A percentile compares a stretch with the other conserved stretches of the same genome.
Evolutionary conservation across 441 rosid species (phyloP).

Genomic region (Adansonia rubrostipa): DNA sequence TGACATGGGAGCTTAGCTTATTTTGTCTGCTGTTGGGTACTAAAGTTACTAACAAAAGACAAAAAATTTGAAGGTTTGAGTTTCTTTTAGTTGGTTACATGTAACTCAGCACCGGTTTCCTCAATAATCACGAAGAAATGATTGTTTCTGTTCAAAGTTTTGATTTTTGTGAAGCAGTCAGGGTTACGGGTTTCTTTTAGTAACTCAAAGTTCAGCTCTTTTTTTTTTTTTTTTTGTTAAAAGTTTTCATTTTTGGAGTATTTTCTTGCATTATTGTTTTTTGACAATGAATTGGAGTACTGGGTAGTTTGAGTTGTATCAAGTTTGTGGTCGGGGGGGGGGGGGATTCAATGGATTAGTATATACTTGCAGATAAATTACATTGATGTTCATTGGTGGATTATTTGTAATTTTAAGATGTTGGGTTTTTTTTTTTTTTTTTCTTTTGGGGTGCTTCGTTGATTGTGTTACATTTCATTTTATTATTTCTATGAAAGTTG

Average conservation of each 20-base stretch:
- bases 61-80: constrained; percentile 12
- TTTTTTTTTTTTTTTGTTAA: neutral
- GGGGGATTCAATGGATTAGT: neutral
- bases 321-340: neutral
- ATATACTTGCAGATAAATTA: neutral
- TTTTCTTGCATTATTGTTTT: neutral
- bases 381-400: neutral
- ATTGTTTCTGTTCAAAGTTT: neutral
- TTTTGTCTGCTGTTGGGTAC: constrained; percentile 26
- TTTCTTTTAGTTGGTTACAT: constrained; percentile 16
- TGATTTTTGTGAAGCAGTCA: neutral
- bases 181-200: neutral
- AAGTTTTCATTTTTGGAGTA: constrained; percentile 18
- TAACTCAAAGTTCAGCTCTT: constrained; percentile 7
- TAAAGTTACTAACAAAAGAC: constrained; percentile 11
- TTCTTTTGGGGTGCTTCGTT: neutral
- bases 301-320: neutral
- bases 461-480: neutral
- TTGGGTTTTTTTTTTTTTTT: neutral
- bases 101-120: constrained; percentile 2
- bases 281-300: neutral
- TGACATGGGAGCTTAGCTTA: constrained; percentile 13
- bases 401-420: constrained; percentile 7
- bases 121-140: neutral
- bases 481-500: constrained; percentile 1